Evolutionary conservation across 2,329 filamentous ascomycete species (phyloP), one percentile per base, ranked within the genome.

Genomic region (Coleophoma cylindrospora): DNA sequence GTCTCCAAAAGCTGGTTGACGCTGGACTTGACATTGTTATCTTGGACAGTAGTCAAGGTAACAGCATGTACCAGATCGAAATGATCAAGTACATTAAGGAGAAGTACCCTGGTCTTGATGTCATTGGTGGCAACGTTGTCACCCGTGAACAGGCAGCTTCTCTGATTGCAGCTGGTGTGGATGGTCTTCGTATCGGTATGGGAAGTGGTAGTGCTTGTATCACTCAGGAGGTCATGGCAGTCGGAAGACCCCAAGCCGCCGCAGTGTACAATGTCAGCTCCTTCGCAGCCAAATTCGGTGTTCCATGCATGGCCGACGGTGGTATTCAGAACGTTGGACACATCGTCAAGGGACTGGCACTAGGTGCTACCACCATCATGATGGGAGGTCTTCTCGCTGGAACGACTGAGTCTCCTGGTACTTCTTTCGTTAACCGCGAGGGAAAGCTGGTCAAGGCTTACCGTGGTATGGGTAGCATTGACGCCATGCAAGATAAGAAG

Each of bases 401-500:
- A 68, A 97, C 94, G 56, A 96, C 92, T 40, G 94, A 99, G 74
- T 97, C 92, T 36, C 94, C 94, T 34, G 95, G 94, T 57, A 91
- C 92, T 58, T 97, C 95, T 60, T 97, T 95, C 66, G 90, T 99
- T 61, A 95, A 89, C 65, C 87, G 89, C 54, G 92, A 97, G 73
- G 94, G 94, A 58, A 95, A 97, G 80, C 85, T 99, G 49, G 92
- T 99, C 71, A 99, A 99, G 81, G 91, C 94, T 38, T 99, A 99
- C 80, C 89, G 94, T 71, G 94, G 94, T 53, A 99, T 99, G 94
- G 94, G 94, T 60, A 91, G 86, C 72, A 99, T 99, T 67, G 94
- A 96, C 64, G 94, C 94, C 60, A 99, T 99, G 94, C 91, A 97
- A 74, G 92, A 97, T 74, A 96, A 94, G 83, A 96, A 96, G 79